These are phyloP conservation scores for Huntiella bhutanensis DNA, from an alignment of 2,329 filamentous ascomycete genomes.

Conservation along the genomic window DNA sequence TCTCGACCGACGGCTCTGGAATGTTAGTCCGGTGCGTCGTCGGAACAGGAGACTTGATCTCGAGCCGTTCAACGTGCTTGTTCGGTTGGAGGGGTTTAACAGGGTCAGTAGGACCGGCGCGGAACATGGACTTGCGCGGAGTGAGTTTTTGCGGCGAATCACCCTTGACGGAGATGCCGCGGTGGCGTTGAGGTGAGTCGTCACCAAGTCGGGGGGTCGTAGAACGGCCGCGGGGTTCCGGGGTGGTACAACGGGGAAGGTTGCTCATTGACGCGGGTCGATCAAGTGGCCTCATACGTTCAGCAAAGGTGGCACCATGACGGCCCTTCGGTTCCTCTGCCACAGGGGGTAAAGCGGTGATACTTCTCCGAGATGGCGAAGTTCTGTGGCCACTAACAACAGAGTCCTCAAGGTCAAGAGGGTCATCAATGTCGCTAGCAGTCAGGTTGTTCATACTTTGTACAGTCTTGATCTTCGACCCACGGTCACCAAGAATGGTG, in stretches of 20 bases:
- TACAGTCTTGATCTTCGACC: constrained; percentile 2
- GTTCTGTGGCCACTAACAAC: not conserved
- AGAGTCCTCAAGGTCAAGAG: not conserved
- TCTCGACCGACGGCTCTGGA: constrained; percentile 20
- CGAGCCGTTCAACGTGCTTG: constrained; percentile 14
- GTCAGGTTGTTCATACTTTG: constrained; percentile 4
- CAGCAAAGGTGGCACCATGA: not conserved
- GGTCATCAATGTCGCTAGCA: constrained; percentile 2
- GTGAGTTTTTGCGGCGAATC: constrained; percentile 1
- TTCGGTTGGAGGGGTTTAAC: constrained; percentile 14
- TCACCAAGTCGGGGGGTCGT: constrained; percentile 2
- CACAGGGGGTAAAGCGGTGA: not conserved
- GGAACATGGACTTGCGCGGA: constrained; percentile 6
- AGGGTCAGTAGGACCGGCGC: constrained; percentile 4
- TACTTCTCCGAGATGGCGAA: not conserved
- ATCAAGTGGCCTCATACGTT: not conserved
- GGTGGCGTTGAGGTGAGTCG: constrained; percentile 1
- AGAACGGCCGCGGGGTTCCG: constrained; percentile 1
- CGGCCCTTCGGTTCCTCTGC: not conserved
- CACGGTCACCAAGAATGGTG: not conserved
- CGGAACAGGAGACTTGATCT: constrained; percentile 17
- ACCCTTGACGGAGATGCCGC: not conserved
- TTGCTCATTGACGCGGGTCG: not conserved
- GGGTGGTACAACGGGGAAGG: not conserved
- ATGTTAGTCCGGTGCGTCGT: constrained; percentile 21